Evolutionary conservation across 805 yeast genomes (phyloP).

Genomic region (Metschnikowia lunata): DNA sequence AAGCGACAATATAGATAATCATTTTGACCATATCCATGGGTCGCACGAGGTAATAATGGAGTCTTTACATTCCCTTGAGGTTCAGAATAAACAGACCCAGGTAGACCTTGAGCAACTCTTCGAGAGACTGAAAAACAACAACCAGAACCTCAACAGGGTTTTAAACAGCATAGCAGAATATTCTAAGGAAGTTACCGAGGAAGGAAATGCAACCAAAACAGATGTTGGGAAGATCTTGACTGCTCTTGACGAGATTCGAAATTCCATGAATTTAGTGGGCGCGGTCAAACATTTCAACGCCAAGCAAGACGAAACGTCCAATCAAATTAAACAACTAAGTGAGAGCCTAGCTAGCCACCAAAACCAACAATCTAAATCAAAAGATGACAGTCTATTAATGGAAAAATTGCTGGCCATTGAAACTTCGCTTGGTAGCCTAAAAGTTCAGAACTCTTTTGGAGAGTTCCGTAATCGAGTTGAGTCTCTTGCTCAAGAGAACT

Average conservation of each 20-base stretch:
- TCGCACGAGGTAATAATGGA: conserved; percentile 26
- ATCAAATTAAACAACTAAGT: background rate
- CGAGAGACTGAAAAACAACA: conserved; percentile 39
- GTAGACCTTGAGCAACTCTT: conserved; percentile 34
- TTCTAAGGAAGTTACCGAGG: conserved; percentile 32
- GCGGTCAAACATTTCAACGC: background rate
- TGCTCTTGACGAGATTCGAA: conserved; percentile 15
- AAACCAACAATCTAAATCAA: background rate
- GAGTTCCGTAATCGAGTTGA: conserved; percentile 9
- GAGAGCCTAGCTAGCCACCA: background rate
- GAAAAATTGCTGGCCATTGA: conserved; percentile 7
- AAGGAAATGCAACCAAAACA: conserved; percentile 32
- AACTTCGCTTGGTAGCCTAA: conserved; percentile 5
- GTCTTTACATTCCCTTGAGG: conserved; percentile 28
- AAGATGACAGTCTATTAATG: background rate
- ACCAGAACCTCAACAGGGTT: conserved; percentile 33
- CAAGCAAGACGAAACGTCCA: conserved; percentile 1
- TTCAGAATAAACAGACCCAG: conserved; percentile 32
- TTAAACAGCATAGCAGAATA: conserved; percentile 32
- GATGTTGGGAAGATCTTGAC: conserved; percentile 23
- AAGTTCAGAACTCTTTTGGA: conserved; percentile 6
- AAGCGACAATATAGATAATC: conserved; percentile 31
- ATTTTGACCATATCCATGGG: conserved; percentile 27
- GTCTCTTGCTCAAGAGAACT: conserved; percentile 7
- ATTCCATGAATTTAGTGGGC: background rate